phyloP scores from a whole-genome alignment of 192 early-diverging fungal species.

The Podila horticola region DNA sequence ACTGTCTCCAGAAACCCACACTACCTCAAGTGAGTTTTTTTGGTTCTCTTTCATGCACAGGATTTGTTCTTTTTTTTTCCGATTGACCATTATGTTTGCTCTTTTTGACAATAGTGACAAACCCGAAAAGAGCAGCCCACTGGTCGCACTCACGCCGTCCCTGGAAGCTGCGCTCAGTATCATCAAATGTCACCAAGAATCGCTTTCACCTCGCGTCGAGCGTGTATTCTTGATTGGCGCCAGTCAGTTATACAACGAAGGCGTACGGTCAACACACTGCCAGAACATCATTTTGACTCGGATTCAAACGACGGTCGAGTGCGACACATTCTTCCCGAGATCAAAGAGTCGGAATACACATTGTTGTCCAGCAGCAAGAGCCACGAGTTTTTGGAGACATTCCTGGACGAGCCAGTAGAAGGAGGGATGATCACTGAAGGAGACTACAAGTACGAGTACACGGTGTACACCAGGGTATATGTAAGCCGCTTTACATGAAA shows the following conservation, averaged over 20 bases:
- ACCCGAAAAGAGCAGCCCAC: conserved; percentile 38
- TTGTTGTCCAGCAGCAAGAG: conserved; percentile 10
- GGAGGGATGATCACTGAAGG: conserved; percentile 39
- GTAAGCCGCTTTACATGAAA: no score
- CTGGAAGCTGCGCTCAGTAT: conserved; percentile 64
- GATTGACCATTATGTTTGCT: background rate
- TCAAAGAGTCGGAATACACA: conserved; percentile 46
- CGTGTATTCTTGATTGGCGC: conserved; percentile 89
- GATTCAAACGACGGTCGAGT: conserved; percentile 70
- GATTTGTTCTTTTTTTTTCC: background rate
- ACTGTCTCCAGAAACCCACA: conserved; percentile 76
- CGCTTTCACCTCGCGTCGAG: conserved; percentile 30
- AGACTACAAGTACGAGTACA: conserved; percentile 39
- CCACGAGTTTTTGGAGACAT: conserved; percentile 31
- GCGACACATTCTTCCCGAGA: conserved; percentile 82
- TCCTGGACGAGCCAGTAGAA: conserved; percentile 33
- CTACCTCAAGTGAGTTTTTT: conserved; percentile 52
- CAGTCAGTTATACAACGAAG: conserved; percentile 75
- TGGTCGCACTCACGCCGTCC: conserved; percentile 52
- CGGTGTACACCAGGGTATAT: conserved; percentile 20
- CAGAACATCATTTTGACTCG: conserved; percentile 76
- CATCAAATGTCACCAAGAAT: conserved; percentile 39
- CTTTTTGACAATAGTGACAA: conserved; percentile 17
- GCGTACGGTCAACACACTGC: conserved; percentile 66
- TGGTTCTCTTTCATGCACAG: background rate